Evolutionary conservation across 352 stramenopile genomes (phyloP).

Genomic region (Lagenidium sp.): DNA sequence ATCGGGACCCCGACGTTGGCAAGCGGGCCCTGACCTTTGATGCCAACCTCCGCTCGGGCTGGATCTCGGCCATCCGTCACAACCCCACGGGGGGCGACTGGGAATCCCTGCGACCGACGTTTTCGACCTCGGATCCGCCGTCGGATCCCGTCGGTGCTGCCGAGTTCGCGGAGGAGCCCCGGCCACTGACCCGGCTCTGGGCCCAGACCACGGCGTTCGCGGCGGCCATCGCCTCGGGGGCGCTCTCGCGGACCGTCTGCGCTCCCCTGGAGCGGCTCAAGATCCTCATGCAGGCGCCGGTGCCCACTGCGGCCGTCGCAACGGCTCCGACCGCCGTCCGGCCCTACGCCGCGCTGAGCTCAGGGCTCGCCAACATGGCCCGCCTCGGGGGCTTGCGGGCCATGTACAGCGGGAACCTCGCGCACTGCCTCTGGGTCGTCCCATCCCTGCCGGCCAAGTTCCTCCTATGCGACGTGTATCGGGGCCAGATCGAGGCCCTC

Average conservation of each 20-base stretch:
- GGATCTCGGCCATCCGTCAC: constrained; percentile 64
- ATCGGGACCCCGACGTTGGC: constrained; percentile 12
- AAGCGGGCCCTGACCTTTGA: constrained; percentile 55
- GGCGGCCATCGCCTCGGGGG: constrained; percentile 58
- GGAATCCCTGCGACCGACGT: constrained; percentile 30
- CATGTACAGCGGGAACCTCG: constrained; percentile 73
- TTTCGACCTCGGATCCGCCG: constrained; percentile 9
- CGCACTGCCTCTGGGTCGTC: constrained; percentile 77
- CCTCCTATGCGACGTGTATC: constrained; percentile 61
- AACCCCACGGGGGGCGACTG: constrained; percentile 57
- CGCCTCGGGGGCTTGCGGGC: constrained; percentile 42
- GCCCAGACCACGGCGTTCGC: constrained; percentile 40
- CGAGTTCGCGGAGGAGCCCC: constrained; percentile 9
- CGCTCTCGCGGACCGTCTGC: constrained; percentile 46
- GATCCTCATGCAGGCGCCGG: constrained; percentile 65
- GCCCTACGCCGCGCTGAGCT: constrained; percentile 37
- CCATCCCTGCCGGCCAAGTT: constrained; percentile 77
- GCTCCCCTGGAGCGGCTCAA: constrained; percentile 76
- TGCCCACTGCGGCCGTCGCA: constrained; percentile 7
- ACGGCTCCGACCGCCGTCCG: background rate
- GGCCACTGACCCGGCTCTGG: constrained; percentile 2
- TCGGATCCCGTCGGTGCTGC: constrained; percentile 14
- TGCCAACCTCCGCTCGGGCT: constrained; percentile 57
- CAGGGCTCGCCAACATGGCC: constrained; percentile 65
- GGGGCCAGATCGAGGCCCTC: constrained; percentile 30